Conservation (phyloP, 139 green algal species). For the Pseudopediastrum boryanum region DNA sequence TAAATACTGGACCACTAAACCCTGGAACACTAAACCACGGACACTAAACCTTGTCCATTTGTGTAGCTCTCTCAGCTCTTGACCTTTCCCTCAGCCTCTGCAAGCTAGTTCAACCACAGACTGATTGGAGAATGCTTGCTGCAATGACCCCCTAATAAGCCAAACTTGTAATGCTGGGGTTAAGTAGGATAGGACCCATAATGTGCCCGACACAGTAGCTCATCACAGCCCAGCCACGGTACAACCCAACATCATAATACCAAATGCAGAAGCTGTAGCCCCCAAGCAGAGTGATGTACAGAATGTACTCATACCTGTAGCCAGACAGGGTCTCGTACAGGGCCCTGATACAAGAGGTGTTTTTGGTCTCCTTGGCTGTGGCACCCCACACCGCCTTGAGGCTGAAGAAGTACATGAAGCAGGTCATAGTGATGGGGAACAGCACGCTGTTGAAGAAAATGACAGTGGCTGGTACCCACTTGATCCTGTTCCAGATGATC, state of each 20-base stretch:
- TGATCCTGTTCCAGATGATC: conserved; percentile 17
- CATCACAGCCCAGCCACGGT: conserved; percentile 1
- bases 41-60: no score
- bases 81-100: no score
- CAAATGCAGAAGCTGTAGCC: neutral
- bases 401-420: conserved; percentile 28
- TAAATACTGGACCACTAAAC: no score
- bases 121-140: no score
- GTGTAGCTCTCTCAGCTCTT: no score
- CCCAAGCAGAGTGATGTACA: neutral
- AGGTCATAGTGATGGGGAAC: conserved; percentile 20
- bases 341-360: conserved; percentile 16
- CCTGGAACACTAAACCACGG: no score
- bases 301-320: conserved; percentile 25
- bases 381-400: conserved; percentile 23
- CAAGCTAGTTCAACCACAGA: no score
- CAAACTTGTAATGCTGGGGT: conserved; percentile 12
- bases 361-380: conserved; percentile 20
- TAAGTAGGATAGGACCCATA: neutral
- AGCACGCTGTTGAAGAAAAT: conserved; percentile 27
- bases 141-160: no score
- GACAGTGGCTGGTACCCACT: conserved; percentile 6
- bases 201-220: neutral
- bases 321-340: neutral
- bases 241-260: conserved; percentile 17